These are phyloP conservation scores for Colletotrichum camelliae DNA, from an alignment of 2,329 filamentous ascomycete genomes.

Conservation along the genomic window DNA sequence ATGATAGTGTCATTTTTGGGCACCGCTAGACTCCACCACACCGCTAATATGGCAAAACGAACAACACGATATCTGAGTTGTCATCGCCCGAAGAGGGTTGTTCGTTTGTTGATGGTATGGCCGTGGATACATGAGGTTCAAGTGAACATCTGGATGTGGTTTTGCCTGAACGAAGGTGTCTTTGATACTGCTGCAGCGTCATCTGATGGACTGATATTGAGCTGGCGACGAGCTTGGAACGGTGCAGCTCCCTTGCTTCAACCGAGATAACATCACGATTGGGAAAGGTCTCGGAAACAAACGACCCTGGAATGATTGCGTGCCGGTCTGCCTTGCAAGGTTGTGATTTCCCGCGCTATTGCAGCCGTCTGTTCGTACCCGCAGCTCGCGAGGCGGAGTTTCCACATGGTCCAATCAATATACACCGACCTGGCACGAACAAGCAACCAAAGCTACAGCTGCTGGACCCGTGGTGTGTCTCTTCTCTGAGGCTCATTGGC, in stretches of 20 bases:
- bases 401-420: neutral
- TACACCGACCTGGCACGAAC: constrained; percentile 3
- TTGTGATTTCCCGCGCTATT: neutral
- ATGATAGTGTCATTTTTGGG: constrained; percentile 17
- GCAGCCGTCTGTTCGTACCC: neutral
- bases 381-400: constrained; percentile 11
- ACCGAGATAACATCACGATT: neutral
- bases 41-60: constrained; percentile 1
- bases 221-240: neutral
- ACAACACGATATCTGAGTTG: neutral
- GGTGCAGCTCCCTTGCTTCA: neutral
- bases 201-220: neutral
- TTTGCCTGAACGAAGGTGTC: neutral
- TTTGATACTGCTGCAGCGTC: neutral
- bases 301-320: neutral
- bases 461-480: neutral
- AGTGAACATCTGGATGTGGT: neutral
- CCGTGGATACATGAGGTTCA: neutral
- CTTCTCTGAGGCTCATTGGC: constrained; percentile 5
- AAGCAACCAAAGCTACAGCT: neutral
- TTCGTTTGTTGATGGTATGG: neutral
- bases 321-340: constrained; percentile 12
- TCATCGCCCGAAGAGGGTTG: neutral
- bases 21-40: constrained; percentile 16
- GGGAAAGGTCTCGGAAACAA: neutral